Conservation (phyloP, 1,284 basidiomycete species). For the Gymnopus androsaceus region DNA sequence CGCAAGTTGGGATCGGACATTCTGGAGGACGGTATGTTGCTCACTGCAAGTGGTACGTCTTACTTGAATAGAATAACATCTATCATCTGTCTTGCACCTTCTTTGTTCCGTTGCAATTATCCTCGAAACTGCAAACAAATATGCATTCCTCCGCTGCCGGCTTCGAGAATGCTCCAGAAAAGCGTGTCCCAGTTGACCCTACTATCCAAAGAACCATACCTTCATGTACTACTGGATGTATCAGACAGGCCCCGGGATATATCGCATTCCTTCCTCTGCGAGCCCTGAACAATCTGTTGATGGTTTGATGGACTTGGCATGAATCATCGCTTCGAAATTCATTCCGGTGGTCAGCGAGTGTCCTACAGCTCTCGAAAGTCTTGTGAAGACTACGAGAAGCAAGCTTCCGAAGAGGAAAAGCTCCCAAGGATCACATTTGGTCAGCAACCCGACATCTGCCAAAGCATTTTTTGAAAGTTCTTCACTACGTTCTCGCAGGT, state of each 20-base stretch:
- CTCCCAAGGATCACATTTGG: constrained; percentile 22
- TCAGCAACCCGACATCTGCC: constrained; percentile 26
- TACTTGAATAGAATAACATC: too few species aligned
- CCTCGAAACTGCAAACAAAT: too few species aligned
- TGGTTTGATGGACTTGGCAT: constrained; percentile 31
- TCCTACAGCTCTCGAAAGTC: constrained; percentile 24
- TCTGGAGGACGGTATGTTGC: too few species aligned
- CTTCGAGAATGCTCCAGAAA: constrained; percentile 16
- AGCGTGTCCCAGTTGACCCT: constrained; percentile 14
- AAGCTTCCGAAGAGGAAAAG: constrained; percentile 19
- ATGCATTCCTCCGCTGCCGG: constrained; percentile 11
- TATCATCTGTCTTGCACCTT: too few species aligned
- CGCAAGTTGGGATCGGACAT: too few species aligned
- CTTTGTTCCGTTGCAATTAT: too few species aligned
- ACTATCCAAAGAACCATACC: constrained; percentile 20
- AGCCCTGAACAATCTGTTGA: constrained; percentile 18
- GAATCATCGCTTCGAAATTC: constrained; percentile 29
- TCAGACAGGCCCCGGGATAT: constrained; percentile 30
- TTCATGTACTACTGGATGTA: constrained; percentile 28
- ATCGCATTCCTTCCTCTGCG: constrained; percentile 19
- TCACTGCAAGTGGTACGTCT: too few species aligned
- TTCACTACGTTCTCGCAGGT: constrained; percentile 24
- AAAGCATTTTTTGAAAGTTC: constrained; percentile 27
- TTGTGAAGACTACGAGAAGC: constrained; percentile 18
- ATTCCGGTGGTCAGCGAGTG: constrained; percentile 18